Base-by-base conservation (phyloP, 768 basidiomycete genomes). In the Termitomyces sp. region DNA sequence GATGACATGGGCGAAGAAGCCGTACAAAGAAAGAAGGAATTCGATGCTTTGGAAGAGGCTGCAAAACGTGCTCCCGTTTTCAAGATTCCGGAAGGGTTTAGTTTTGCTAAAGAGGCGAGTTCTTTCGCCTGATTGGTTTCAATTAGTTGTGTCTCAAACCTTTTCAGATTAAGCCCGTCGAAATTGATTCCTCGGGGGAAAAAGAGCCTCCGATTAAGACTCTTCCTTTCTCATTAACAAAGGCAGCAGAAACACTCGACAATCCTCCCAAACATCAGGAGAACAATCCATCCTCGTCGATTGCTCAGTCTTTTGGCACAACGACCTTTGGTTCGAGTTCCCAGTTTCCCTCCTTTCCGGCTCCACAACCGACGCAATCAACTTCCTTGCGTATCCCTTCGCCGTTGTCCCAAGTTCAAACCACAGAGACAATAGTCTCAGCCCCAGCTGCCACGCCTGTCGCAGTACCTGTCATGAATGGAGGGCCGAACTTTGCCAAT, bases 161-260 rank as follows among this genome's bases (percentile, higher is more conserved):
- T 56, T 29, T 10, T 59, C 50, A 77, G 76, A 59, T 63, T 31
- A 56, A 65, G 9, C 64, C 73, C 10, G 61, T 79, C 32, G 58
- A 73, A 41, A 73, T 75, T 33, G 77, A 80, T 57, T 22, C 70
- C 13, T 63, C 73, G 2, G 66, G 69, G 16, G 80, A 79, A 15
- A 85, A 83, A 63, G 88, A 89, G 56, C 83, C 84, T n/a, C 86
- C 87, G 0, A 82, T 88, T 50, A 43, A 73, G 29, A 72, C 79
- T 7, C 71, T 88, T 50, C 89, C 86, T 10, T 88, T 87, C 66
- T 88, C 85, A 9, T 73, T 88, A 50, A 68, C 71, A n/a, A 77
- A 73, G 60, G 58, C 76, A 7, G 51, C 61, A 5, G 47, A 58
- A 16, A 57, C 62, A 4, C 58, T 64, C 35, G 43, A 51, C 12